Evolutionary conservation across 2,329 filamentous ascomycete genomes (phyloP).

Genomic region (Lasiodiplodia sp.): DNA sequence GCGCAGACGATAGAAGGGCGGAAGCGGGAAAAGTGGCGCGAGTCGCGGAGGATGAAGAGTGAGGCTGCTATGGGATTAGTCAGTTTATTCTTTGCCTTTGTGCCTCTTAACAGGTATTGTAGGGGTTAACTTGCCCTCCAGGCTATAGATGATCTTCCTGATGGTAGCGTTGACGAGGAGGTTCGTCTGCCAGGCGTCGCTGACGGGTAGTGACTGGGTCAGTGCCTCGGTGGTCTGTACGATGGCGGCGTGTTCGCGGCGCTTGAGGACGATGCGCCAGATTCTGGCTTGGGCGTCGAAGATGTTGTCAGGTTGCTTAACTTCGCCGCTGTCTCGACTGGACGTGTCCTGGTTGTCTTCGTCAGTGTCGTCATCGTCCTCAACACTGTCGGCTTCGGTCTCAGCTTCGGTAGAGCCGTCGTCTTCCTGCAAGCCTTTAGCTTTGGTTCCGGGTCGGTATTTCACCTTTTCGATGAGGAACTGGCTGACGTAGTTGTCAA

Average conservation of each 20-base stretch:
- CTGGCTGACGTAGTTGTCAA: background rate
- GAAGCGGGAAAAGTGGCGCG: conserved; percentile 46
- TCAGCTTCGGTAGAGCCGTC: background rate
- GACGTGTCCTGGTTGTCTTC: background rate
- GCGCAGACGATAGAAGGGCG: conserved; percentile 55
- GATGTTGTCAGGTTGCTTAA: background rate
- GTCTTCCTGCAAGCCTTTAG: background rate
- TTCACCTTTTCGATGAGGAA: background rate
- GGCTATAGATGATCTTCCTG: conserved; percentile 1
- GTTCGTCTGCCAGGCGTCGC: conserved; percentile 1
- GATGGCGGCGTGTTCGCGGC: conserved; percentile 7
- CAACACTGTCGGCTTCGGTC: background rate
- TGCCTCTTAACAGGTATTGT: background rate
- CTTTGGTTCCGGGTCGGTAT: background rate
- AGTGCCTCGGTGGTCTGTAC: background rate
- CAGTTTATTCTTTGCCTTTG: background rate
- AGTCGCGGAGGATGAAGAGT: conserved; percentile 30
- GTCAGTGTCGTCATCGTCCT: background rate
- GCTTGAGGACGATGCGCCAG: conserved; percentile 17
- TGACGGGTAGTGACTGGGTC: background rate
- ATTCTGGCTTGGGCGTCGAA: background rate
- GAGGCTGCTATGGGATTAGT: conserved; percentile 1
- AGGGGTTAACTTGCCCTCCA: background rate
- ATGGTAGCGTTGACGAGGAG: conserved; percentile 9
- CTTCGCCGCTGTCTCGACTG: background rate